Evolutionary conservation across 2,329 filamentous ascomycete genomes (phyloP).

Genomic region (Botrytis hyacinthi): DNA sequence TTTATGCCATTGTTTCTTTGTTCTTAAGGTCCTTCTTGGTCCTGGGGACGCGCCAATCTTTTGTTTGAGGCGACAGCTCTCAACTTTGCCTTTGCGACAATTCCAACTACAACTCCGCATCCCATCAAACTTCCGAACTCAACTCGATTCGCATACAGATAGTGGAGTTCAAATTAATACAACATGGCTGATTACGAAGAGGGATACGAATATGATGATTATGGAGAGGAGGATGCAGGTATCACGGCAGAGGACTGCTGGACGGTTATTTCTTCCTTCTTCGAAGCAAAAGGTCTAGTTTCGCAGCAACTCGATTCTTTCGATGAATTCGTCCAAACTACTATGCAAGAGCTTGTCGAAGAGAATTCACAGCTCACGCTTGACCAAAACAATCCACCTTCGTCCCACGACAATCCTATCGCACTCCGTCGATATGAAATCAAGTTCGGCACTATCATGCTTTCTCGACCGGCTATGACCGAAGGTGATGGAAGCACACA

Average conservation of each 20-base stretch:
- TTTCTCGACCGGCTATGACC: constrained; percentile 85
- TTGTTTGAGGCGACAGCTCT: constrained; percentile 20
- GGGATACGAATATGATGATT: constrained; percentile 67
- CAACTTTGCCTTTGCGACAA: constrained; percentile 20
- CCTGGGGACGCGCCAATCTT: constrained; percentile 22
- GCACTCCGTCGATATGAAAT: constrained; percentile 91
- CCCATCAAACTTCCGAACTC: background rate
- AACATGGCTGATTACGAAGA: constrained; percentile 43
- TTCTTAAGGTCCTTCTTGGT: constrained; percentile 24
- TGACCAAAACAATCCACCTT: constrained; percentile 82
- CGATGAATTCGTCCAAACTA: constrained; percentile 92
- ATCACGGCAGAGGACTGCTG: constrained; percentile 98
- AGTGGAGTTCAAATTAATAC: constrained; percentile 16
- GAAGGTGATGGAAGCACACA: constrained; percentile 89
- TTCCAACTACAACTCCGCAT: constrained; percentile 6
- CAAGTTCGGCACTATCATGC: constrained; percentile 85
- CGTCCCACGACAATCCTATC: constrained; percentile 73
- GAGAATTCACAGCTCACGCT: constrained; percentile 91
- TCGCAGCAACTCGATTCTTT: constrained; percentile 98
- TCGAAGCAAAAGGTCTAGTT: constrained; percentile 91
- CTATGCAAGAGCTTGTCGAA: constrained; percentile 90
- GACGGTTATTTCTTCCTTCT: constrained; percentile 96
- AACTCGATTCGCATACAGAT: background rate
- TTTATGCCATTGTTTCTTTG: constrained; percentile 26
- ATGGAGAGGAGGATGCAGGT: constrained; percentile 62